Base-by-base conservation (phyloP, 2,329 filamentous ascomycete genomes). In the Aspergillus pseudoterreus region DNA sequence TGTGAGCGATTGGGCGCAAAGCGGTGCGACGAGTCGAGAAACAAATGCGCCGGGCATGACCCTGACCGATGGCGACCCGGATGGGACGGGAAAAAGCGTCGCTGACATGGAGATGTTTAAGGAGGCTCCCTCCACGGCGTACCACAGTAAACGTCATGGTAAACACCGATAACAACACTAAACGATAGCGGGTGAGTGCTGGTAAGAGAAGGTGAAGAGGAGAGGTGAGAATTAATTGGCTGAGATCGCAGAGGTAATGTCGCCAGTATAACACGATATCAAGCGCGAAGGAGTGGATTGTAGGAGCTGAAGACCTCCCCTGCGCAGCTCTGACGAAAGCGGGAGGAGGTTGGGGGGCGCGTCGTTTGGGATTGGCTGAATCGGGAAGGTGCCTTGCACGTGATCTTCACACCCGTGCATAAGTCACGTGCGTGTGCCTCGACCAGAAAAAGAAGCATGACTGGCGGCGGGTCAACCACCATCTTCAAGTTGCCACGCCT, bases 61-160 rank as follows among this genome's bases (percentile, higher is more conserved):
- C 58, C 49, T 65, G 60, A 48, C 63, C 38, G 41, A 57, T 50
- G 27, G 59, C 60, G 39, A 65, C 57, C 50, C 62, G 64, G 57
- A 61, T 55, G 43, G 60, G 62, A 49, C 57, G 61, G 52, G 56
- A 49, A 36, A 63, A 57, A 45, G 50, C 60, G 50, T 63, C 54
- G 44, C 56, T 57, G 46, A 63, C 49, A 45, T 58, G 61, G 45
- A 71, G 56, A 47, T 59, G 62, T 43, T 62, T 68, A 47, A 70
- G 60, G 47, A 64, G 57, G 54, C 61, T 58, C 47, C 63, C 61
- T 49, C 63, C 64, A 41, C 69, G 65, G 50, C 60, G 62, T 49
- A 63, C 61, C 33, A 68, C 54, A 50, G 63, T 65, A 21, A 65
- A 57, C 61, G 63, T 56, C 71, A 73, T 73, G 24, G 49, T 53